phyloP scores from a whole-genome alignment of 805 yeast species.

The Limtongozyma cylindracea region DNA sequence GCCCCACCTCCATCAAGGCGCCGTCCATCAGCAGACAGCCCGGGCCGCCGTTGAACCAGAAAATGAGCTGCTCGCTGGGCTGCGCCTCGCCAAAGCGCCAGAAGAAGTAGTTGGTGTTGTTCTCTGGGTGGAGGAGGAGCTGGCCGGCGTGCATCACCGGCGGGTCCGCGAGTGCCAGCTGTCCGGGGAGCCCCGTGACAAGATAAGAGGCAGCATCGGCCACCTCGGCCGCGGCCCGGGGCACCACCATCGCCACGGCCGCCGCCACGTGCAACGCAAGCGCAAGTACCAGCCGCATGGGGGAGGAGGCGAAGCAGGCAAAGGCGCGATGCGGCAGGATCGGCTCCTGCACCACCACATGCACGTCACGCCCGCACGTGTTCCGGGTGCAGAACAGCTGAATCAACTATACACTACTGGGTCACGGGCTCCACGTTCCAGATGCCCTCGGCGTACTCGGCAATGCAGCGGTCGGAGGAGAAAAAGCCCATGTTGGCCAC shows the following conservation, averaged over 20 bases:
- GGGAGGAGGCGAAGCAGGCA: too few species aligned
- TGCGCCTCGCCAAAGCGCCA: conserved; percentile 34
- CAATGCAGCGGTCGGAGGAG: conserved; percentile 73
- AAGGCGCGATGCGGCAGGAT: too few species aligned
- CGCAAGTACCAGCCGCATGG: too few species aligned
- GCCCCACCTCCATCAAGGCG: conserved; percentile 80
- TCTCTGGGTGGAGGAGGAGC: conserved; percentile 24
- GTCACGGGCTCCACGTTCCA: conserved; percentile 72
- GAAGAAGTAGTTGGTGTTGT: conserved; percentile 40
- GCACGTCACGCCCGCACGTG: too few species aligned
- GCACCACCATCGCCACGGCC: conserved; percentile 11
- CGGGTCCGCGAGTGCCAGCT: conserved; percentile 8
- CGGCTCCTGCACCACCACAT: too few species aligned
- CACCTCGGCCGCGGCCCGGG: too few species aligned
- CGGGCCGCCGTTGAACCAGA: conserved; percentile 97
- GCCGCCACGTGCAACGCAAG: too few species aligned
- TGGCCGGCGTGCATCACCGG: conserved; percentile 46
- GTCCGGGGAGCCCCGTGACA: conserved; percentile 10
- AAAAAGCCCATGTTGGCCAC: conserved; percentile 92
- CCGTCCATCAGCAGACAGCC: conserved; percentile 98
- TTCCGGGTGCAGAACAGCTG: conserved; percentile 3
- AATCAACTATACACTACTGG: conserved; percentile 2
- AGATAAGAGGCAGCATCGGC: too few species aligned
- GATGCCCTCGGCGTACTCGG: conserved; percentile 76
- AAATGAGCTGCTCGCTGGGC: conserved; percentile 19